These are phyloP conservation scores for Prunella vulgaris DNA, from an alignment of 257 asterid species.

Conservation along the genomic window DNA sequence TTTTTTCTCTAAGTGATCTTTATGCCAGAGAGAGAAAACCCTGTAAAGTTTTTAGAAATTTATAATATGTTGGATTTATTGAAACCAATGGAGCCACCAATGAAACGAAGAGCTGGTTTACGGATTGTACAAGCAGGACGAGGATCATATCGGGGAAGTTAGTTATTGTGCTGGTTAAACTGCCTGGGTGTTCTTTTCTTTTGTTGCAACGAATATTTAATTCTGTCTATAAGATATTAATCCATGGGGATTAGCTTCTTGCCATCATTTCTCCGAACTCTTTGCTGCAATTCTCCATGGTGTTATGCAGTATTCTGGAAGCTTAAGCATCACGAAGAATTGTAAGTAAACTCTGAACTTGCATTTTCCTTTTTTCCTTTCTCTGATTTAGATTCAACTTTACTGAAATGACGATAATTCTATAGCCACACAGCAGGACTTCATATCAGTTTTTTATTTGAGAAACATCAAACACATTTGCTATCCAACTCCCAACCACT, in stretches of 20 bases:
- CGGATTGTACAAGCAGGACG: conserved; percentile 91
- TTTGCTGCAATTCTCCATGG: conserved; percentile 87
- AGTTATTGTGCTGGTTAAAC: conserved; percentile 35
- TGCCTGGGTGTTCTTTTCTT: conserved; percentile 26
- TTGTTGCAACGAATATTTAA: conserved; percentile 29
- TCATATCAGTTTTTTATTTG: not conserved
- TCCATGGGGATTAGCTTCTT: conserved; percentile 58
- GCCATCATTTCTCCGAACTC: conserved; percentile 69
- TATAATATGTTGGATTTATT: conserved; percentile 51
- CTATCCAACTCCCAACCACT: not conserved
- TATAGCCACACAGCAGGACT: not conserved
- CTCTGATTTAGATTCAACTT: not conserved
- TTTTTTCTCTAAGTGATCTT: conserved; percentile 22
- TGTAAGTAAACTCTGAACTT: conserved; percentile 45
- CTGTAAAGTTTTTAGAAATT: conserved; percentile 23
- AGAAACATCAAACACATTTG: too few relatives aligned
- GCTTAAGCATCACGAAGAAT: conserved; percentile 48
- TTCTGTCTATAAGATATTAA: conserved; percentile 31
- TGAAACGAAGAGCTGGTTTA: conserved; percentile 86
- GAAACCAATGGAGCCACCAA: conserved; percentile 77
- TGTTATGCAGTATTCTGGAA: conserved; percentile 93
- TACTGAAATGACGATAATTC: not conserved
- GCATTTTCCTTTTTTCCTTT: not conserved
- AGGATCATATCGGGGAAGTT: conserved; percentile 91
- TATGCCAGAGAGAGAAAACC: conserved; percentile 15